phyloP scores from a whole-genome alignment of 331 rosid genomes.

The Saraca asoca region DNA sequence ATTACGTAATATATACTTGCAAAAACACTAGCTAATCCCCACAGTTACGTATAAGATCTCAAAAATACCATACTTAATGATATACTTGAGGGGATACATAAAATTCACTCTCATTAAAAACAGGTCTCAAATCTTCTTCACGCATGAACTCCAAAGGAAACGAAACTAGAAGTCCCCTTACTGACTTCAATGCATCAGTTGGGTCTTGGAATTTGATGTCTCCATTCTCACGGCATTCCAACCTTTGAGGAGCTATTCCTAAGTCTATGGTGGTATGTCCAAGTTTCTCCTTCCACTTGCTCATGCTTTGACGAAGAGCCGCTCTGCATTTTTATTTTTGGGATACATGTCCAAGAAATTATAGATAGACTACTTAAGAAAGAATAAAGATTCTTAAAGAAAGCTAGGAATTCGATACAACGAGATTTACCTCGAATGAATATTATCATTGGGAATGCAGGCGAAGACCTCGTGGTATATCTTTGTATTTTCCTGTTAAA shows the following conservation, averaged over 20 bases:
- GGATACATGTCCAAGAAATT: not conserved
- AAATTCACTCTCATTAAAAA: slow-evolving; percentile 85
- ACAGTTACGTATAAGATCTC: not conserved
- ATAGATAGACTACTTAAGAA: not conserved
- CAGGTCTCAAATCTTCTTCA: slow-evolving; percentile 93
- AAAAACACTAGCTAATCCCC: no score
- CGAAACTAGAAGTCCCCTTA: slow-evolving; percentile 87
- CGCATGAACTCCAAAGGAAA: slow-evolving; percentile 92
- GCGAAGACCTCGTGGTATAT: slow-evolving; percentile 84
- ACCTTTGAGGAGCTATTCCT: slow-evolving; percentile 75
- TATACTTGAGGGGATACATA: slow-evolving; percentile 87
- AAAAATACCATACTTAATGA: slow-evolving; percentile 46
- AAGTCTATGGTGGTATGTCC: slow-evolving; percentile 83
- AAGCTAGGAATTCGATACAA: slow-evolving; percentile 15
- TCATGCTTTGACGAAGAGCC: slow-evolving; percentile 71
- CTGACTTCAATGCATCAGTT: slow-evolving; percentile 53
- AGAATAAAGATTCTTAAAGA: not conserved
- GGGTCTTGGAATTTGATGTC: slow-evolving; percentile 50
- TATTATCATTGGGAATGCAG: slow-evolving; percentile 83
- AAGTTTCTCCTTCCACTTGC: slow-evolving; percentile 64
- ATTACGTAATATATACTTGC: no score
- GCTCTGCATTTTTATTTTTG: slow-evolving; percentile 52
- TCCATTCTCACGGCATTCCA: slow-evolving; percentile 57
- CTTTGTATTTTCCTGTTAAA: slow-evolving; percentile 70
- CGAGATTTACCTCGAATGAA: slow-evolving; percentile 70